Conservation (phyloP, 345 rosid species). For the Murraya koenigii region DNA sequence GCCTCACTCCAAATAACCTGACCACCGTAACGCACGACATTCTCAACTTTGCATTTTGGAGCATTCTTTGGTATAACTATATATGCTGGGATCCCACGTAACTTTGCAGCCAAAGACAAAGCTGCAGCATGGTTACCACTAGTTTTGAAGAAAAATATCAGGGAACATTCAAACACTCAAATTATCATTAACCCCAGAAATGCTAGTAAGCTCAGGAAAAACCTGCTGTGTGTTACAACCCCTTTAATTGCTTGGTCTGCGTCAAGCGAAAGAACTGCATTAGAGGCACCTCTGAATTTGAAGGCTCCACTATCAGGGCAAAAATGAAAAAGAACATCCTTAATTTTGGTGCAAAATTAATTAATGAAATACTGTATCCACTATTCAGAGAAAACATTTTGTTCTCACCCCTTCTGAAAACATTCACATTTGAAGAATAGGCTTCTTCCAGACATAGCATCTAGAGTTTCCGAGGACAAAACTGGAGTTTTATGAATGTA, state of each 20-base stretch:
- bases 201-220: neutral
- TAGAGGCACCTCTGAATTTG: conserved; percentile 92
- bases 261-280: conserved; percentile 72
- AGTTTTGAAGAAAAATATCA: conserved; percentile 24
- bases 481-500: conserved; percentile 75
- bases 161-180: conserved; percentile 3
- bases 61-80: conserved; percentile 84
- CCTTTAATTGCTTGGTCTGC: conserved; percentile 72
- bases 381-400: conserved; percentile 2
- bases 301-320: conserved; percentile 68
- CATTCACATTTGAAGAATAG: conserved; percentile 87
- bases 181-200: neutral
- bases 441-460: conserved; percentile 56
- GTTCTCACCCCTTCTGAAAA: conserved; percentile 82
- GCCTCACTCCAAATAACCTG: conserved; percentile 68
- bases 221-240: conserved; percentile 95
- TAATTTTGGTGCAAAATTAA: conserved; percentile 1
- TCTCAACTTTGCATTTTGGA: conserved; percentile 84
- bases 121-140: conserved; percentile 99
- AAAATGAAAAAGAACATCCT: conserved; percentile 1
- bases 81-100: conserved; percentile 67
- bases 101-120: conserved; percentile 82
- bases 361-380: neutral
- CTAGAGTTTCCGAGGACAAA: conserved; percentile 62
- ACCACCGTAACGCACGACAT: conserved; percentile 84